Percentiles rank a stretch among this genome's conserved stretches.
phyloP scores from a whole-genome alignment of 306 rosid species.

The Cucurbita ficifolia region DNA sequence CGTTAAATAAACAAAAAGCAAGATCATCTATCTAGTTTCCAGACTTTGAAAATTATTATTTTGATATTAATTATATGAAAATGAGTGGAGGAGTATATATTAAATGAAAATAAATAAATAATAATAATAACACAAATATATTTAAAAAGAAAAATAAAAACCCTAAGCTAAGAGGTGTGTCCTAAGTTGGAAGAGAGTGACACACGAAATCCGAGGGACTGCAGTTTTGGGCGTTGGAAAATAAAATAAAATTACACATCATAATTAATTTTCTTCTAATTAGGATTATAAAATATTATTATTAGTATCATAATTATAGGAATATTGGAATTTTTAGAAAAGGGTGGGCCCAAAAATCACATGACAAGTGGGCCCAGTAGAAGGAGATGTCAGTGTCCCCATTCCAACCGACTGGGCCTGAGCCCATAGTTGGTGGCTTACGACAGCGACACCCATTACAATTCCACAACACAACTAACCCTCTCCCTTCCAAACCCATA shows the following conservation, averaged over 20 bases:
- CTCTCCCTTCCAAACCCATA: conserved; percentile 12
- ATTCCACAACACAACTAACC: conserved; percentile 9
- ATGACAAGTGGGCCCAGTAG: conserved; percentile 7
- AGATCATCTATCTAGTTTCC: too few relatives aligned
- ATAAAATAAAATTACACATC: not conserved
- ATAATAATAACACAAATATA: too few relatives aligned
- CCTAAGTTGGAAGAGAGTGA: not conserved
- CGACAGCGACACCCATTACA: conserved; percentile 23
- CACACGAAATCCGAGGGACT: not conserved
- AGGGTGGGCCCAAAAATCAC: conserved; percentile 10
- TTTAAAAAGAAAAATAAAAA: not conserved
- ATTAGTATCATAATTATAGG: too few relatives aligned
- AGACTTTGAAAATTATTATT: too few relatives aligned
- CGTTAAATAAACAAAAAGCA: too few relatives aligned
- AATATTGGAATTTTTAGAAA: not conserved
- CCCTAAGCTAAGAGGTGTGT: not conserved
- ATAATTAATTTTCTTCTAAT: not conserved
- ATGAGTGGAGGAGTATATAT: too few relatives aligned
- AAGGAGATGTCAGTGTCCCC: conserved; percentile 15
- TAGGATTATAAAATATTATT: not conserved
- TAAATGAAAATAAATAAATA: too few relatives aligned
- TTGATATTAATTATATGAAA: too few relatives aligned
- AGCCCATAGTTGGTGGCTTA: conserved; percentile 35
- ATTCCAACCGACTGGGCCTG: conserved; percentile 44
- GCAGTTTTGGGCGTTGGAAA: not conserved